These are phyloP conservation scores for Eucalyptus regnans DNA, from an alignment of 345 rosid genomes.

Conservation along the genomic window DNA sequence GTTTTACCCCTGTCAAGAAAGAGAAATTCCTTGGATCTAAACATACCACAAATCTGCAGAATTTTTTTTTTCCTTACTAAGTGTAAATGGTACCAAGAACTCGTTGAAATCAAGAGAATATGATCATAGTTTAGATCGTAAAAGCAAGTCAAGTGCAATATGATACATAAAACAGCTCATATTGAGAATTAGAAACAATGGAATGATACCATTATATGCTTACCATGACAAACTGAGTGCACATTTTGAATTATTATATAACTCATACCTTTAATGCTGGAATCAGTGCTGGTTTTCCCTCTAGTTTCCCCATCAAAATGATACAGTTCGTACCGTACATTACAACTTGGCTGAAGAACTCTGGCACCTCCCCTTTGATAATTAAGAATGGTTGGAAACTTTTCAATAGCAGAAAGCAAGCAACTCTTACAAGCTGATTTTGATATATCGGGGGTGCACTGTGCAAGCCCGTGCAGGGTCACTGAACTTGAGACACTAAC, in stretches of 20 bases:
- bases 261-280: background rate
- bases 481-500: background rate
- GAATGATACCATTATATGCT: background rate
- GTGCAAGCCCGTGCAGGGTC: background rate
- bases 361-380: background rate
- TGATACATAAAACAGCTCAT: background rate
- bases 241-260: background rate
- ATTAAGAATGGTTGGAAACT: background rate
- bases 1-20: background rate
- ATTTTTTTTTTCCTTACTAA: background rate
- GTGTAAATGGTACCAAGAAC: background rate
- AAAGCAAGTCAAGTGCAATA: background rate
- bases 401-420: background rate
- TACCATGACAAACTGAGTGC: background rate
- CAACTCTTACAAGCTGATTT: background rate
- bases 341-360: conserved; percentile 5
- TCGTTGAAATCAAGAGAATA: background rate
- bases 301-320: background rate
- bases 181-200: background rate
- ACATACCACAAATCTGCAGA: background rate
- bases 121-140: background rate
- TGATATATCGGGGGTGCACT: conserved; percentile 7
- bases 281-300: background rate
- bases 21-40: background rate
- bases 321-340: background rate